These are phyloP conservation scores for Porodaedalea pini DNA, from an alignment of 1,284 basidiomycete genomes.

Conservation along the genomic window DNA sequence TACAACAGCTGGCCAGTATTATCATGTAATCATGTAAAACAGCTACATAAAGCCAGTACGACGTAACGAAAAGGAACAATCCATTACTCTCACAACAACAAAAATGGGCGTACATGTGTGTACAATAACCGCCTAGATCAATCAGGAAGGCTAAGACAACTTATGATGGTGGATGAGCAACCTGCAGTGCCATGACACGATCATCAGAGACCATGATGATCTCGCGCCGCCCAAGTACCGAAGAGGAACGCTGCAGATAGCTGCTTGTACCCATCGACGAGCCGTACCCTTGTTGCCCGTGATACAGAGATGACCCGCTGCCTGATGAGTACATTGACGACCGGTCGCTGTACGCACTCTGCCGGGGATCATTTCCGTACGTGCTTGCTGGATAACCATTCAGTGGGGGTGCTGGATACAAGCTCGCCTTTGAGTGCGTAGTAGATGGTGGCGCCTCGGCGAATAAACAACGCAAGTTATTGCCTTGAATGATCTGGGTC, in stretches of 20 bases:
- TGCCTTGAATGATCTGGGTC: slow-evolving; percentile 94
- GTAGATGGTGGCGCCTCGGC: slow-evolving; percentile 92
- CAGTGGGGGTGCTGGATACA: slow-evolving; percentile 25
- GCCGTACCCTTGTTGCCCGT: slow-evolving; percentile 42
- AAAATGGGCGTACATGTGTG: neutral
- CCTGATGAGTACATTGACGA: slow-evolving; percentile 16
- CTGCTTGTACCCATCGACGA: slow-evolving; percentile 38
- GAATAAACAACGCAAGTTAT: slow-evolving; percentile 85
- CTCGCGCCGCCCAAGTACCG: slow-evolving; percentile 59
- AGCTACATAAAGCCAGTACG: slow-evolving; percentile 1
- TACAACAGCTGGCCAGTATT: neutral
- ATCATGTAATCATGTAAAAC: neutral
- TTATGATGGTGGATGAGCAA: slow-evolving; percentile 29
- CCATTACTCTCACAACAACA: slow-evolving; percentile 5
- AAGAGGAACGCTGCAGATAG: slow-evolving; percentile 31
- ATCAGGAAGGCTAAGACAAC: neutral
- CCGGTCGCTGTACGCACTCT: slow-evolving; percentile 15
- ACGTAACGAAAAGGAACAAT: neutral
- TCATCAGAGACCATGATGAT: slow-evolving; percentile 80
- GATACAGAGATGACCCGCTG: slow-evolving; percentile 3
- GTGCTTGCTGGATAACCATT: slow-evolving; percentile 30
- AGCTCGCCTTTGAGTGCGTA: slow-evolving; percentile 39
- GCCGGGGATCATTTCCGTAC: slow-evolving; percentile 26
- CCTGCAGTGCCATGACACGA: slow-evolving; percentile 64
- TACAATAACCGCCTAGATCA: neutral